These are phyloP conservation scores for Uromyces viciae-fabae DNA, from an alignment of 1,284 basidiomycete genomes.

Conservation along the genomic window DNA sequence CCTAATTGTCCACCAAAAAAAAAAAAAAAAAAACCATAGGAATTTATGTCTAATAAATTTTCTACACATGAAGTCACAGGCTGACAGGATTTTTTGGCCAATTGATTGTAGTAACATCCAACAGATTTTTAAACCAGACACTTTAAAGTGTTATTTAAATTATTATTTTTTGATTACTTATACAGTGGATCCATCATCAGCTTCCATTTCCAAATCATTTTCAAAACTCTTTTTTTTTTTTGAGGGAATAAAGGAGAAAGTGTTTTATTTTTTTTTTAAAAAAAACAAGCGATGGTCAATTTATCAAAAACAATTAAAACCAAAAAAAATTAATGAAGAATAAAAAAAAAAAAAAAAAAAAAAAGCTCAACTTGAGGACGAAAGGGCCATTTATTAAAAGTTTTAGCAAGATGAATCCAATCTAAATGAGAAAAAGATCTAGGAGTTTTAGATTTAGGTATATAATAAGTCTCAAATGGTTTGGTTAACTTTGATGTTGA, in stretches of 20 bases:
- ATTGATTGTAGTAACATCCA: no score
- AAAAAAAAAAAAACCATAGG: no score
- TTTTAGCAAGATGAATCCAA: constrained; percentile 32
- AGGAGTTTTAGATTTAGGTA: constrained; percentile 24
- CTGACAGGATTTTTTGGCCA: no score
- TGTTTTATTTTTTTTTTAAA: no score
- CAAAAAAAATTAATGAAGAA: background rate
- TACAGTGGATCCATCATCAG: constrained; percentile 35
- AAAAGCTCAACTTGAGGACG: constrained; percentile 17
- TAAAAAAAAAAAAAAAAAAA: background rate
- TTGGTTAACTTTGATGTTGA: background rate
- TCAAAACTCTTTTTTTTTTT: constrained; percentile 23
- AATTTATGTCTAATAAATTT: no score
- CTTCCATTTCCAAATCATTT: constrained; percentile 39
- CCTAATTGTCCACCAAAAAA: no score
- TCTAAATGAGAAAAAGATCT: constrained; percentile 28
- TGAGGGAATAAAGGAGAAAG: background rate
- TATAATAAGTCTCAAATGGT: background rate
- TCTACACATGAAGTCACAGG: no score
- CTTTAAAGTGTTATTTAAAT: background rate
- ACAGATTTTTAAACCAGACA: no score
- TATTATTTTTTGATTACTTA: background rate
- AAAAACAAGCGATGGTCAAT: background rate
- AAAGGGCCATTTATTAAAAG: constrained; percentile 43
- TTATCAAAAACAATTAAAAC: background rate